Evolutionary conservation across 805 yeast genomes (phyloP).

Genomic region (Naumovozyma baii): DNA sequence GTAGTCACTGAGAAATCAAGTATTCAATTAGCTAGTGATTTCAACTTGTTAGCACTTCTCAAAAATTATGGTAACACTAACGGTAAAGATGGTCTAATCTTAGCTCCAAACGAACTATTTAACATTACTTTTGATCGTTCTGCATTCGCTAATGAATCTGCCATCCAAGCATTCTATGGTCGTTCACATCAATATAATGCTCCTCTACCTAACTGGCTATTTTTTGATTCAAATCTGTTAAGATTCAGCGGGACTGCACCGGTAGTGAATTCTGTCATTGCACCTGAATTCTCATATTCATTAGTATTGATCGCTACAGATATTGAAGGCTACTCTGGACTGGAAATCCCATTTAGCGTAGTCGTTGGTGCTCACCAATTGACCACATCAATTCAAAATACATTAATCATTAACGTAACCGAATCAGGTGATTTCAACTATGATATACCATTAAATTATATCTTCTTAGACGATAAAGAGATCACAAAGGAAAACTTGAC

Average conservation of each 20-base stretch:
- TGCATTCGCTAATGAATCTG: constrained; percentile 47
- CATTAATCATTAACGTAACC: constrained; percentile 57
- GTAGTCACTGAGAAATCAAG: constrained; percentile 51
- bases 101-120: constrained; percentile 61
- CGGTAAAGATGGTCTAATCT: constrained; percentile 63
- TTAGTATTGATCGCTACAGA: constrained; percentile 75
- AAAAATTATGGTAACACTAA: constrained; percentile 63
- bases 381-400: constrained; percentile 51
- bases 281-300: constrained; percentile 69
- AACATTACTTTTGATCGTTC: constrained; percentile 51
- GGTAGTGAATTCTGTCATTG: constrained; percentile 70
- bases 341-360: constrained; percentile 57
- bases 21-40: constrained; percentile 33
- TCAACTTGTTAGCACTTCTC: constrained; percentile 39
- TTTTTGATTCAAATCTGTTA: constrained; percentile 50
- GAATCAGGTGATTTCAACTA: constrained; percentile 44
- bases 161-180: constrained; percentile 55
- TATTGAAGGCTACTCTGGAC: constrained; percentile 61
- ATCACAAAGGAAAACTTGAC: constrained; percentile 48
- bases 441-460: constrained; percentile 51
- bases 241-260: constrained; percentile 86
- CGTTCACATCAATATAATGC: constrained; percentile 62
- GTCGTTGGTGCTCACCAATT: constrained; percentile 84
- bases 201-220: constrained; percentile 86
- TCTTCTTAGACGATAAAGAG: constrained; percentile 51